These are phyloP conservation scores for Fusarium coicis DNA, from an alignment of 2,329 filamentous ascomycete genomes.

Conservation along the genomic window DNA sequence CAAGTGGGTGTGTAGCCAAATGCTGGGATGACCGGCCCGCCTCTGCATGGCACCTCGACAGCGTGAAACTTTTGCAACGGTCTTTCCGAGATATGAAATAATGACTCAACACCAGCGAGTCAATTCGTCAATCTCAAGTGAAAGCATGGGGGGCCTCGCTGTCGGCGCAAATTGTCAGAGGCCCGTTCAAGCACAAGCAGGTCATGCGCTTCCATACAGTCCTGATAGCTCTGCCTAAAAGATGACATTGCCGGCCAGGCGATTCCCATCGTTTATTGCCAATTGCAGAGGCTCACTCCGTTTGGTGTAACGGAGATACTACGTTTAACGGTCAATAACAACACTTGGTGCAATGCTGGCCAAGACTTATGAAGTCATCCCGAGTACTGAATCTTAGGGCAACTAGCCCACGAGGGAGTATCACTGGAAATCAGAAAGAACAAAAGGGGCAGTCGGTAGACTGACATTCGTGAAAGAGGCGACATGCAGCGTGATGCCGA, in stretches of 20 bases:
- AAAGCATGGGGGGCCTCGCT: background rate
- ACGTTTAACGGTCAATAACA: conserved; percentile 14
- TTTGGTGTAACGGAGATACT: conserved; percentile 24
- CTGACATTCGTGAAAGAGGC: background rate
- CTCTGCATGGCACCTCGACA: conserved; percentile 5
- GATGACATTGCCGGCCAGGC: conserved; percentile 1
- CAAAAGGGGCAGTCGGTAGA: background rate
- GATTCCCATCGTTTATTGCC: conserved; percentile 14
- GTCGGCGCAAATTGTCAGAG: background rate
- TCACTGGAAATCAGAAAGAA: background rate
- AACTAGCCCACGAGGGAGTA: background rate
- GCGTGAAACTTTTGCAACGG: background rate
- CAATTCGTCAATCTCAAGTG: background rate
- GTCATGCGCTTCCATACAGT: conserved; percentile 6
- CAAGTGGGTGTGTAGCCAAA: background rate
- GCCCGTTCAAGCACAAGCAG: background rate
- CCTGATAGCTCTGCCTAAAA: background rate
- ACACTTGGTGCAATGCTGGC: background rate
- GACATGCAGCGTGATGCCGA: background rate
- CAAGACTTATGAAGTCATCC: conserved; percentile 7
- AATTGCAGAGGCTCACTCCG: conserved; percentile 16
- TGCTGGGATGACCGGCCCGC: conserved; percentile 8
- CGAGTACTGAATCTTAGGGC: background rate
- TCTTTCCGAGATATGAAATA: background rate
- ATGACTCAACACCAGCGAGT: conserved; percentile 3